phyloP scores from a whole-genome alignment of 805 yeast genomes.

The Wickerhamiella parazyma region DNA sequence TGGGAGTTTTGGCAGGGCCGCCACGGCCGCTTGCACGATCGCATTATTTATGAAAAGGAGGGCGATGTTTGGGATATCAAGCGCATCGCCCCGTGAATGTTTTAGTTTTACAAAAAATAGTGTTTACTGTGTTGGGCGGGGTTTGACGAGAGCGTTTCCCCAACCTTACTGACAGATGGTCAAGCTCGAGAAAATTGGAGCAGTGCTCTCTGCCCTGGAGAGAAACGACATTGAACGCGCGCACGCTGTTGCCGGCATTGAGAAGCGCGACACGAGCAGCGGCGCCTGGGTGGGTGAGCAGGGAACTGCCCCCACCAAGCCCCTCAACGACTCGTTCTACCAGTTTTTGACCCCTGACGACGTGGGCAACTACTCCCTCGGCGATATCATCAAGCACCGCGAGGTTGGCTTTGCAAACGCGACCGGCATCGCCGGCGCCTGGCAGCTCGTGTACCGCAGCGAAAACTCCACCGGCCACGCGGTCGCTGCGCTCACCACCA shows the following conservation, averaged over 20 bases:
- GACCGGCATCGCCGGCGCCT: conserved; percentile 5
- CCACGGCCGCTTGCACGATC: conserved; percentile 75
- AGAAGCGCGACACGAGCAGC: not conserved
- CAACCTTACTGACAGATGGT: not conserved
- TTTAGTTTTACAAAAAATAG: no score
- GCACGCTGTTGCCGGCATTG: not conserved
- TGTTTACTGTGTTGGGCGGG: no score
- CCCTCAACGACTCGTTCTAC: conserved; percentile 16
- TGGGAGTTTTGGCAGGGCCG: conserved; percentile 98
- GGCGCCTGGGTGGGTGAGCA: conserved; percentile 14
- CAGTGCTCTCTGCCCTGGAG: not conserved
- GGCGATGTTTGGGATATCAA: conserved; percentile 43
- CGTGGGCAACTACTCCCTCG: conserved; percentile 3
- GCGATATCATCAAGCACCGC: conserved; percentile 9
- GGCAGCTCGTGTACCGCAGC: conserved; percentile 13
- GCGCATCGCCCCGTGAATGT: conserved; percentile 62
- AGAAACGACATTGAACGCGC: not conserved
- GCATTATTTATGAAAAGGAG: conserved; percentile 58
- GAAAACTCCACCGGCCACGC: conserved; percentile 9
- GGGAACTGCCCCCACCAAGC: conserved; percentile 10
- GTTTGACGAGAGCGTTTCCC: not conserved
- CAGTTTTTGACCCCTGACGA: conserved; percentile 1
- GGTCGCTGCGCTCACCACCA: conserved; percentile 13
- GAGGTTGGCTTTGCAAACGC: conserved; percentile 12
- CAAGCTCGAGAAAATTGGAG: conserved; percentile 2